phyloP scores from a whole-genome alignment of 2,329 filamentous ascomycete genomes.

The Thermothelomyces thermophilus region DNA sequence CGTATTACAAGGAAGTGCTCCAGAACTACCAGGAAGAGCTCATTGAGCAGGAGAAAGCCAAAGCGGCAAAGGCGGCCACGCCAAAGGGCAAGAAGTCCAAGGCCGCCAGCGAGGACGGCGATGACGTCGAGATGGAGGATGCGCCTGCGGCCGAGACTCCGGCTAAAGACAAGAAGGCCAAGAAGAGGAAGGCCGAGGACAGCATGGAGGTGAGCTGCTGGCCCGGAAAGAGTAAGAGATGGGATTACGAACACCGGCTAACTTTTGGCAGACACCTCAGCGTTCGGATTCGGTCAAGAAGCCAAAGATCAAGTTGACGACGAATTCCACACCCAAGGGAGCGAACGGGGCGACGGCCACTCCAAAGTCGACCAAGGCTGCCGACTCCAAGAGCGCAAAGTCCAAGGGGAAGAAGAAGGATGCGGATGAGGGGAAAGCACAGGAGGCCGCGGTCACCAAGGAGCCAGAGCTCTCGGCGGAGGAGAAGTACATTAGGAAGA shows the following conservation, averaged over 20 bases:
- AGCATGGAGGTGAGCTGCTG: conserved; percentile 57
- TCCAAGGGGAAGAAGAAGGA: conserved; percentile 52
- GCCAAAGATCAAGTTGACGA: conserved; percentile 59
- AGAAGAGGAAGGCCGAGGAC: conserved; percentile 86
- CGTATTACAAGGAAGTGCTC: conserved; percentile 78
- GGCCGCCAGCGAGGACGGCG: conserved; percentile 47
- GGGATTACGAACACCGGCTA: neutral
- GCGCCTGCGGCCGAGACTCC: conserved; percentile 38
- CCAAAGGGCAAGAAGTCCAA: conserved; percentile 48
- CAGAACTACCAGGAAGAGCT: conserved; percentile 61
- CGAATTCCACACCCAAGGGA: conserved; percentile 61
- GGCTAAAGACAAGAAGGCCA: conserved; percentile 46
- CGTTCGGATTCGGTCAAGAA: conserved; percentile 59
- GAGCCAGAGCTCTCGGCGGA: conserved; percentile 53
- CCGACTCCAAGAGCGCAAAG: conserved; percentile 40
- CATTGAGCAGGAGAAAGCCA: conserved; percentile 48
- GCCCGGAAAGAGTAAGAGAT: neutral
- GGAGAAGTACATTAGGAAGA: conserved; percentile 52
- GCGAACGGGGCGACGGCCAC: conserved; percentile 51
- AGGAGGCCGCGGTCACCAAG: conserved; percentile 39
- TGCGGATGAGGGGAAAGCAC: conserved; percentile 50
- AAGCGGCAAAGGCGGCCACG: conserved; percentile 39
- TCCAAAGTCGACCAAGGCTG: conserved; percentile 51
- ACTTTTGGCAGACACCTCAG: conserved; percentile 43
- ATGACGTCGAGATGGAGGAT: conserved; percentile 57